These are phyloP conservation scores for Macrocystidia cucumis DNA, from an alignment of 1,284 basidiomycete species.

Conservation along the genomic window DNA sequence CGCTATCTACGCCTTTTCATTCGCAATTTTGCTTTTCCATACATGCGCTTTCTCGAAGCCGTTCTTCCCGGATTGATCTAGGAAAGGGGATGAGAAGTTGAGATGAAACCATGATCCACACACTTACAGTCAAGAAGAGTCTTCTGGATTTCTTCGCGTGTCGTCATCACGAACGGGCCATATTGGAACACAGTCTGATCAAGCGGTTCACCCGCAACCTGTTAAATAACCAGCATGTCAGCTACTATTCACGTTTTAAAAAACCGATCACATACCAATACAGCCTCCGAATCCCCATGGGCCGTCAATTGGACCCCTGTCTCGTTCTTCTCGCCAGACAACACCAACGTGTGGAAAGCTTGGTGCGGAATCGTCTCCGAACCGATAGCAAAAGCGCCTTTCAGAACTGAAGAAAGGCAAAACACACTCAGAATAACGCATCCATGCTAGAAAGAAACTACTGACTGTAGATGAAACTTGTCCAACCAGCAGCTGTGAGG, in stretches of 20 bases:
- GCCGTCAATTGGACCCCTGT: conserved; percentile 53
- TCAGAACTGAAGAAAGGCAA: conserved; percentile 66
- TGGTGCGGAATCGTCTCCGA: conserved; percentile 41
- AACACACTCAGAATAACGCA: conserved; percentile 4
- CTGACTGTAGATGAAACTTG: conserved; percentile 75
- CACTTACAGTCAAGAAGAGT: conserved; percentile 76
- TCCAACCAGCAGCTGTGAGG: conserved; percentile 65
- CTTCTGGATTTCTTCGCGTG: conserved; percentile 71
- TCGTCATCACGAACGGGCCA: conserved; percentile 85
- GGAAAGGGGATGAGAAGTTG: conserved; percentile 4
- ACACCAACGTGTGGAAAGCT: conserved; percentile 71
- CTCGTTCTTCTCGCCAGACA: conserved; percentile 49
- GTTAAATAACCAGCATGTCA: no score
- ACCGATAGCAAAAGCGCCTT: conserved; percentile 58
- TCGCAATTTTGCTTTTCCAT: conserved; percentile 82
- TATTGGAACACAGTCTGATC: conserved; percentile 86
- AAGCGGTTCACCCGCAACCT: conserved; percentile 85
- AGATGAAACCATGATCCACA: not conserved
- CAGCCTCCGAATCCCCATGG: conserved; percentile 59
- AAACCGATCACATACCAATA: conserved; percentile 43
- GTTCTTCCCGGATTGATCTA: conserved; percentile 69
- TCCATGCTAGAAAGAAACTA: conserved; percentile 7
- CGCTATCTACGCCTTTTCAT: conserved; percentile 7
- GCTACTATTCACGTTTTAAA: no score
- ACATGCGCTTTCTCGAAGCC: conserved; percentile 88